phyloP scores from a whole-genome alignment of 1,284 basidiomycete genomes.

The Ceratobasidium sp. region DNA sequence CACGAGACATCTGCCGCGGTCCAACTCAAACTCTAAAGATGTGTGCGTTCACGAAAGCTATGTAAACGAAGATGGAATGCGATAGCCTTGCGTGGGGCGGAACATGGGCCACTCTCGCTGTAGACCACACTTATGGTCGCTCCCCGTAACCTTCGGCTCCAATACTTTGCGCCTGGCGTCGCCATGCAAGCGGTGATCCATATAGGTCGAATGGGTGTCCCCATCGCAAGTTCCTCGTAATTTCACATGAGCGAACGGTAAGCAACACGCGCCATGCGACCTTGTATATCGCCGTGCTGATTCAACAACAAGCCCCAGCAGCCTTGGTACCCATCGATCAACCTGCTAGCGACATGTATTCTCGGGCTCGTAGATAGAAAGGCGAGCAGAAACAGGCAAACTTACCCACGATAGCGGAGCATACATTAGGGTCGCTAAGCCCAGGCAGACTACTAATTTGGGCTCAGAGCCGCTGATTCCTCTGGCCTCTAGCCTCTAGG shows the following conservation, averaged over 20 bases:
- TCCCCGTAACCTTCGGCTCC: slow-evolving; percentile 8
- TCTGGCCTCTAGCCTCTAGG: background rate
- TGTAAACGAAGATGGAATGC: background rate
- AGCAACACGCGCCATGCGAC: slow-evolving; percentile 1
- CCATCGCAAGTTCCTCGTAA: background rate
- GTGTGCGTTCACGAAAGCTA: background rate
- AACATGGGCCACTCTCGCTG: background rate
- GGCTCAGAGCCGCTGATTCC: background rate
- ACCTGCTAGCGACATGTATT: background rate
- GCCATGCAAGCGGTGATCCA: background rate
- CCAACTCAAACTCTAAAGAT: background rate
- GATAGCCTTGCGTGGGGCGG: background rate
- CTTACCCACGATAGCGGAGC: background rate
- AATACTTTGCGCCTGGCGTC: slow-evolving; percentile 1
- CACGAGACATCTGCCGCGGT: background rate
- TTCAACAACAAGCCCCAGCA: background rate
- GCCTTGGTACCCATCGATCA: slow-evolving; percentile 4
- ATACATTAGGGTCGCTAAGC: slow-evolving; percentile 3
- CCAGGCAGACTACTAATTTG: background rate
- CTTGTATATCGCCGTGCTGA: slow-evolving; percentile 19
- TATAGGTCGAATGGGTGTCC: background rate
- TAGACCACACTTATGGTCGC: background rate
- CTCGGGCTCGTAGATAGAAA: too few relatives aligned
- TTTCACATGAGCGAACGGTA: slow-evolving; percentile 21
- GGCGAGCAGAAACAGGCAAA: background rate